These are phyloP conservation scores for Bryum argenteum DNA, from an alignment of 225 moss, liverwort and hornwort species.

Conservation along the genomic window DNA sequence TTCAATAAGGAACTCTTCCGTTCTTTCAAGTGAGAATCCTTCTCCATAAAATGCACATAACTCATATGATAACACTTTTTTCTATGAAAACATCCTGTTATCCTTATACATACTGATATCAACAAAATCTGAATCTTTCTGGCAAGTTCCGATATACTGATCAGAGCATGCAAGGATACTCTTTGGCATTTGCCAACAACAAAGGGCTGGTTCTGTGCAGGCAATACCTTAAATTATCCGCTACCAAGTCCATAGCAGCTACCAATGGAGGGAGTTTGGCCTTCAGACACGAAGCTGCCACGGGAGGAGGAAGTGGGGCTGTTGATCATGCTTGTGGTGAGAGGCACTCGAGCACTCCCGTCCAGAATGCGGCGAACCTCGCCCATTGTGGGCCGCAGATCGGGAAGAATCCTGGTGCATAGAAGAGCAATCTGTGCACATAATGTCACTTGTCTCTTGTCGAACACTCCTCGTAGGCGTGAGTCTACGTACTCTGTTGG, in stretches of 20 bases:
- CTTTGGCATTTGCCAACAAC: not conserved
- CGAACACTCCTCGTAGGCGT: constrained; percentile 43
- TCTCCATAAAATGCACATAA: too few relatives aligned
- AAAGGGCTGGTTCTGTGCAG: too few relatives aligned
- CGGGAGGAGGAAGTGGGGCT: constrained; percentile 43
- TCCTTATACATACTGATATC: too few relatives aligned
- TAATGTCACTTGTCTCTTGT: constrained; percentile 51
- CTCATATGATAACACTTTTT: too few relatives aligned
- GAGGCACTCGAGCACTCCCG: constrained; percentile 36
- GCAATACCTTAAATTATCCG: not conserved
- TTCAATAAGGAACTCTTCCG: too few relatives aligned
- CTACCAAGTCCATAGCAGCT: constrained; percentile 36
- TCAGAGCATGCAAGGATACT: too few relatives aligned
- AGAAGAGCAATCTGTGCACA: constrained; percentile 58
- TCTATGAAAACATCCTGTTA: too few relatives aligned
- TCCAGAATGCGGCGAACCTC: constrained; percentile 50
- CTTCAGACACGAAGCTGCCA: constrained; percentile 46
- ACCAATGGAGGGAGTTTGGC: constrained; percentile 35
- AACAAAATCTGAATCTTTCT: too few relatives aligned
- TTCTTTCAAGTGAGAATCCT: too few relatives aligned
- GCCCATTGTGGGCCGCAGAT: constrained; percentile 57
- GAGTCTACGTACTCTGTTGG: constrained; percentile 56
- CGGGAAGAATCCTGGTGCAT: constrained; percentile 55
- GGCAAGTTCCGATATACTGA: too few relatives aligned
- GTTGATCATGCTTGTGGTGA: constrained; percentile 34